A percentile compares a stretch with the other conserved stretches of the same genome.
Evolutionary conservation across 495 filamentous ascomycete genomes (phyloP).

Genomic region (Penicillium psychrofluorescens): DNA sequence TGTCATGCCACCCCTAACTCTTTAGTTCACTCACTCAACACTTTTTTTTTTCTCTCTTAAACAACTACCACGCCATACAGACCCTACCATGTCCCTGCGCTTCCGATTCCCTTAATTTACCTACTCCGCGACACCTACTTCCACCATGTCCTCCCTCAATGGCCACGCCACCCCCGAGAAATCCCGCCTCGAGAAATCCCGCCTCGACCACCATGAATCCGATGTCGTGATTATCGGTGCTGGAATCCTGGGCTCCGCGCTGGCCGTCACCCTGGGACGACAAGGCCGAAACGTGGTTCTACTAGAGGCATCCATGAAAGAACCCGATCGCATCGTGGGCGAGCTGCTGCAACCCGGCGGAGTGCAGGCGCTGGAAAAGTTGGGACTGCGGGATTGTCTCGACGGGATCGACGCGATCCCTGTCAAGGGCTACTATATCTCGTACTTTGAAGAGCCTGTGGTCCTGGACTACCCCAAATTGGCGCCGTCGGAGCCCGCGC

Average conservation of each 20-base stretch:
- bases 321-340: constrained; percentile 94
- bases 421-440: constrained; percentile 78
- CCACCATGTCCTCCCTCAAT: constrained; percentile 19
- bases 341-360: constrained; percentile 94
- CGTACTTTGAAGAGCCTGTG: constrained; percentile 76
- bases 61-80: constrained; percentile 16
- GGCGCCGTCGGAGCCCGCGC: constrained; percentile 25
- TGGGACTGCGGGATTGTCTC: constrained; percentile 75
- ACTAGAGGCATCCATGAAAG: constrained; percentile 80
- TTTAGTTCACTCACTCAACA: constrained; percentile 2
- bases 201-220: constrained; percentile 47
- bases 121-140: constrained; percentile 2
- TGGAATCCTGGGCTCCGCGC: constrained; percentile 80
- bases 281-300: constrained; percentile 91
- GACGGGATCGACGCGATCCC: constrained; percentile 82
- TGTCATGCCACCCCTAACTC: constrained; percentile 25
- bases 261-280: constrained; percentile 76
- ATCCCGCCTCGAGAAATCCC: constrained; percentile 37
- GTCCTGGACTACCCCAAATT: constrained; percentile 61
- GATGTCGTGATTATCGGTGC: constrained; percentile 90
- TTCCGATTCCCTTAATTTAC: constrained; percentile 5
- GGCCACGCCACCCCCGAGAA: constrained; percentile 19
- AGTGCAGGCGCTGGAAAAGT: constrained; percentile 66
- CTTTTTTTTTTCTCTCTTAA: constrained; percentile 8
- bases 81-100: constrained; percentile 11